A percentile compares a stretch with the other conserved stretches of the same genome.
phyloP scores from a whole-genome alignment of 2,329 filamentous ascomycete genomes.

The Epichloe glyceriae region DNA sequence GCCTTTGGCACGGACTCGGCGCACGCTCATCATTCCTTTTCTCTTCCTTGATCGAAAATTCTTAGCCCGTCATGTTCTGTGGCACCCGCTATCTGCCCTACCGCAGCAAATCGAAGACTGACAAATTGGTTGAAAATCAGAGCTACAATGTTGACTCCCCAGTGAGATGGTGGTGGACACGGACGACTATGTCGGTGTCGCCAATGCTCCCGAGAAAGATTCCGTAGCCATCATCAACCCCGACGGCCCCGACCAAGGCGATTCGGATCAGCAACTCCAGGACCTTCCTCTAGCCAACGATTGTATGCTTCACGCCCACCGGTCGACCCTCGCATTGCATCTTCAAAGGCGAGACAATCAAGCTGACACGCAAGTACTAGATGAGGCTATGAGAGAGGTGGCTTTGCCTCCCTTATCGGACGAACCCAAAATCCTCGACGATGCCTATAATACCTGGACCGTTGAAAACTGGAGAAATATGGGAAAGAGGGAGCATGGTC shows the following conservation, averaged over 20 bases:
- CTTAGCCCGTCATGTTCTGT: slow-evolving; percentile 11
- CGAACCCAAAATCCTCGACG: slow-evolving; percentile 68
- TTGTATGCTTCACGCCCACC: slow-evolving; percentile 26
- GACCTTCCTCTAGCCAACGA: slow-evolving; percentile 39
- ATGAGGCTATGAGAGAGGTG: slow-evolving; percentile 73
- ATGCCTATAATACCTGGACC: slow-evolving; percentile 71
- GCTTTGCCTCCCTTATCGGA: slow-evolving; percentile 59
- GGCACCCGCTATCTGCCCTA: slow-evolving; percentile 10
- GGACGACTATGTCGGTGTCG: slow-evolving; percentile 39
- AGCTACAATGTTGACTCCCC: slow-evolving; percentile 42
- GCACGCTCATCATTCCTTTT: slow-evolving; percentile 6
- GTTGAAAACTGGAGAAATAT: slow-evolving; percentile 71
- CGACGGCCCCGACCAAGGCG: slow-evolving; percentile 33
- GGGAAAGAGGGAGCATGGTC: slow-evolving; percentile 73
- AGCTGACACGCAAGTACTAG: slow-evolving; percentile 26
- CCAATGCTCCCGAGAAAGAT: slow-evolving; percentile 36
- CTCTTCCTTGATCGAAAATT: slow-evolving; percentile 3
- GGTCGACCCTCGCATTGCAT: not conserved
- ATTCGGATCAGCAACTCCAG: slow-evolving; percentile 31
- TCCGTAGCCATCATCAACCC: slow-evolving; percentile 41
- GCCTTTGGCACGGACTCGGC: not conserved
- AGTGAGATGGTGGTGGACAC: slow-evolving; percentile 42
- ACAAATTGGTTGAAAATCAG: slow-evolving; percentile 20
- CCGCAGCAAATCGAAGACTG: slow-evolving; percentile 12
- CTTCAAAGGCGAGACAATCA: not conserved